phyloP scores from a whole-genome alignment of 768 basidiomycete genomes.

The Lactarius tabidus region DNA sequence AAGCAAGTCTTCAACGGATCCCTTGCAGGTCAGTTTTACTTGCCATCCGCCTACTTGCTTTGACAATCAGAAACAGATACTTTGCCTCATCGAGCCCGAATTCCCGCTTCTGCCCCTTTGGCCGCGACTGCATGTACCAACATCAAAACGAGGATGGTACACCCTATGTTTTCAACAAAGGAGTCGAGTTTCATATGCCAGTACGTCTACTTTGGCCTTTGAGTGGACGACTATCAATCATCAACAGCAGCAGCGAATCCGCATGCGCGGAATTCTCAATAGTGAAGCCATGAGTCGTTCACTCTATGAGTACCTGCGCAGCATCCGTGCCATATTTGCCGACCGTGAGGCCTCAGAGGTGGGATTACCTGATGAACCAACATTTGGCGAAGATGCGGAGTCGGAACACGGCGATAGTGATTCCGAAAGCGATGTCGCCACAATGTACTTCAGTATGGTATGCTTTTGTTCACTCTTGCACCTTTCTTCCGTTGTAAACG shows the following conservation, averaged over 20 bases:
- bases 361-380: neutral
- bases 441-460: constrained; percentile 13
- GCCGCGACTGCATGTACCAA: constrained; percentile 76
- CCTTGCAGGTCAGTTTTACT: constrained; percentile 55
- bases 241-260: constrained; percentile 18
- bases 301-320: constrained; percentile 2
- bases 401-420: neutral
- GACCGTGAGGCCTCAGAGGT: neutral
- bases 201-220: constrained; percentile 33
- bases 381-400: neutral
- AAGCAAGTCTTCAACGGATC: constrained; percentile 66
- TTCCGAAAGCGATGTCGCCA: neutral
- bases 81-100: constrained; percentile 50
- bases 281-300: constrained; percentile 11
- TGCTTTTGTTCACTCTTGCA: neutral
- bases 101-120: constrained; percentile 68
- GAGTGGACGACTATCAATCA: neutral
- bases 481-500: constrained; percentile 16
- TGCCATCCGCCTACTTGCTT: neutral
- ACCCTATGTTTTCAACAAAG: constrained; percentile 49
- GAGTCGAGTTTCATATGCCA: constrained; percentile 51
- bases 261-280: neutral
- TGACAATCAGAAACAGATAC: constrained; percentile 41
- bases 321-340: neutral
- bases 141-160: constrained; percentile 68